Conservation (phyloP, 352 stramenopile genomes). For the Pythium angustatum region DNA sequence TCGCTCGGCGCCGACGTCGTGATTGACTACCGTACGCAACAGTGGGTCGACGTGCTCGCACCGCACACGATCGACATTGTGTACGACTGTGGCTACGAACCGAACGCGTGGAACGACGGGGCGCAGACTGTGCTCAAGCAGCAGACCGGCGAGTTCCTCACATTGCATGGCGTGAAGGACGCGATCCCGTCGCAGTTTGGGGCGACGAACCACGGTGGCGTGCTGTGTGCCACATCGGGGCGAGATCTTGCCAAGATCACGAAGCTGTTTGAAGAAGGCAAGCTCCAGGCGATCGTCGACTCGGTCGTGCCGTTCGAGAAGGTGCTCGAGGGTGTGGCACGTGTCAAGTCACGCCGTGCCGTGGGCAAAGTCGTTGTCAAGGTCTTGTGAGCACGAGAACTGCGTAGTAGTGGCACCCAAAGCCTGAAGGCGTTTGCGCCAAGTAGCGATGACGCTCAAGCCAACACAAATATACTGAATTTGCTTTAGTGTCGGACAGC, state of each 20-base stretch:
- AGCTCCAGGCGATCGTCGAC: slow-evolving; percentile 38
- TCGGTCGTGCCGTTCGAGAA: slow-evolving; percentile 50
- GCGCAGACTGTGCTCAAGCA: slow-evolving; percentile 39
- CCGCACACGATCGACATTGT: too few species aligned
- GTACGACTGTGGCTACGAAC: too few species aligned
- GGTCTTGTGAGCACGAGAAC: slow-evolving; percentile 12
- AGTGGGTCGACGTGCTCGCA: too few species aligned
- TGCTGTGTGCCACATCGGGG: slow-evolving; percentile 21
- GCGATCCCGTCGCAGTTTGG: slow-evolving; percentile 59
- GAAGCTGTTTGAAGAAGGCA: slow-evolving; percentile 37
- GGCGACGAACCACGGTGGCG: slow-evolving; percentile 29
- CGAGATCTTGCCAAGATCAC: slow-evolving; percentile 38
- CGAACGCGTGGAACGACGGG: too few species aligned
- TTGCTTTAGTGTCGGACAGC: too few species aligned
- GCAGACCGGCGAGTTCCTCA: slow-evolving; percentile 40
- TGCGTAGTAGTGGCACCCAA: too few species aligned
- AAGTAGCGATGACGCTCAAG: too few species aligned
- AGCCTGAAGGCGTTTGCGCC: too few species aligned
- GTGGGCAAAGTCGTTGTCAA: slow-evolving; percentile 29
- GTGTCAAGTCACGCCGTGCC: slow-evolving; percentile 44
- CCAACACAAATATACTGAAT: too few species aligned
- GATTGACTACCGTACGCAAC: too few species aligned
- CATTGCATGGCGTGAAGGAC: slow-evolving; percentile 27
- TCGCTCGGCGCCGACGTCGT: too few species aligned
- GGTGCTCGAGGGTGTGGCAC: slow-evolving; percentile 38